Conservation (phyloP, 768 basidiomycete genomes). For the Pleurotus pulmonarius region DNA sequence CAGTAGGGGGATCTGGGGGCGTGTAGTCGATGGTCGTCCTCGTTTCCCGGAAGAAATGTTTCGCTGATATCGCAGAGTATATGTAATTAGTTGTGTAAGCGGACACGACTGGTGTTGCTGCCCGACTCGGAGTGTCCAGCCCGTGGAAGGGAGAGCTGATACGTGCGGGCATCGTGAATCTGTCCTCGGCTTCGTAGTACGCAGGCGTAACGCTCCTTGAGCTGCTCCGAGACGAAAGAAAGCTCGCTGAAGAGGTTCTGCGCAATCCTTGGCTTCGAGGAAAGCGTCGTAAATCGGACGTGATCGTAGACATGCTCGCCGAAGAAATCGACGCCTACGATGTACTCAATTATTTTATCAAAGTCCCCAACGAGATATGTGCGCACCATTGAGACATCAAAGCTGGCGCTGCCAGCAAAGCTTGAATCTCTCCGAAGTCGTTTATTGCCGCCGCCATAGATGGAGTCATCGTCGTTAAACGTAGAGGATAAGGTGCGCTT, state of each 20-base stretch:
- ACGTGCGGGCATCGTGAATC: neutral
- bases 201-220: neutral
- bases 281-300: neutral
- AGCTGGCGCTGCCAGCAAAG: neutral
- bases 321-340: too few species aligned
- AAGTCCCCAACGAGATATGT: too few species aligned
- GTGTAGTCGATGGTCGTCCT: conserved; percentile 22
- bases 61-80: conserved; percentile 21
- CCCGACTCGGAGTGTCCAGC: neutral
- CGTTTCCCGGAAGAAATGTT: conserved; percentile 19
- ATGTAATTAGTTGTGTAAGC: conserved; percentile 7
- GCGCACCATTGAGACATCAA: neutral
- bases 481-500: conserved; percentile 4
- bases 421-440: conserved; percentile 3
- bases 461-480: neutral
- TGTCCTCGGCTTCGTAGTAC: neutral
- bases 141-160: neutral
- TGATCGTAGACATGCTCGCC: too few species aligned
- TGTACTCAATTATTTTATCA: too few species aligned
- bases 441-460: neutral
- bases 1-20: conserved; percentile 17
- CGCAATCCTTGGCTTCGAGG: conserved; percentile 1
- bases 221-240: neutral
- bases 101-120: neutral
- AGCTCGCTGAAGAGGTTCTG: neutral